Evolutionary conservation across 2,329 filamentous ascomycete genomes (phyloP), one percentile per base, ranked within the genome.

Genomic region (Fusarium ramigenum): DNA sequence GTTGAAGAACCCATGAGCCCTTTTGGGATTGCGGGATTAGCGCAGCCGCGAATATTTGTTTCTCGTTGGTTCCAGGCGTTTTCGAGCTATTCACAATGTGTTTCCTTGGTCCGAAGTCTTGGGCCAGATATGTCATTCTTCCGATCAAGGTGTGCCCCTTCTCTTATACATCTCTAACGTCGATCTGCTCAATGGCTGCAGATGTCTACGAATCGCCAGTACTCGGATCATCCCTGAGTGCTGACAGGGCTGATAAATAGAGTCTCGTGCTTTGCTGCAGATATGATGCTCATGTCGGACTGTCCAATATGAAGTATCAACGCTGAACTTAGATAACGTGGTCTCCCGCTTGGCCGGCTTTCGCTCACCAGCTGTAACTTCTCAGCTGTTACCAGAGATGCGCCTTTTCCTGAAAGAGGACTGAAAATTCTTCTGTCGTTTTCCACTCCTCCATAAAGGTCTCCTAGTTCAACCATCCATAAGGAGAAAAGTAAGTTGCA

Each of bases 11-110:
- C 58, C 44, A 62, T 57, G 42, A 40, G 42, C 63, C 61, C 68
- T 43, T 69, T 69, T 64, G 49, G 73, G 68, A 76, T 69, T 77
- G 78, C 72, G 74, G 78, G 77, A 80, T 80, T 80, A 75, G 77
- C 78, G 78, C 64, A 78, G 70, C 74, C 70, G 76, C 75, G 62
- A 18, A 23, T 58, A 32, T 72, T 21, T 69, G 36, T 53, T 60
- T 69, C 63, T 73, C 65, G 77, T 78, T 78, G 75, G 77, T 46
- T 64, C 34, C 44, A 67, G 39, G 58, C n/a, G 8, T 39, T 54
- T 68, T 69, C 30, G 36, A 49, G 52, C 67, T 65, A 74, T 52
- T 46, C 46, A 53, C 65, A 49, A 58, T 52, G 67, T 62, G 67
- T 57, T 67, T 37, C 25, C 25, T 37, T 50, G 34, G 58, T 49